These are phyloP conservation scores for Paraphaeosphaeria minitans DNA, from an alignment of 2,329 filamentous ascomycete genomes.

Conservation along the genomic window DNA sequence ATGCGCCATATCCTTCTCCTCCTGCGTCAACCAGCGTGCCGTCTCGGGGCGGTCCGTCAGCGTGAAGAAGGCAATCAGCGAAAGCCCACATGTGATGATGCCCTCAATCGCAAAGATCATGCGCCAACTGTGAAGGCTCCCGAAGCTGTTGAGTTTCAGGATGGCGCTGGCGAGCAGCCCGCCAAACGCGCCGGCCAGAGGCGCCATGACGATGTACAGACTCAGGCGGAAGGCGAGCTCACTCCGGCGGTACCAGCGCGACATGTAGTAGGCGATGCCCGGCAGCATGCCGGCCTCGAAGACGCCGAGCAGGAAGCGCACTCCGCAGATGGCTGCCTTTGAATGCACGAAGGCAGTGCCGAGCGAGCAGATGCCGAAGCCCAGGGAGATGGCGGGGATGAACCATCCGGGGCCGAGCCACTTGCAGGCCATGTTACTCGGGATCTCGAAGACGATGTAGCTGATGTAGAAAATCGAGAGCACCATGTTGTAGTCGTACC, in stretches of 20 bases:
- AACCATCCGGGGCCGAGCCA: constrained; percentile 75
- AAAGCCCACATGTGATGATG: constrained; percentile 63
- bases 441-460: constrained; percentile 67
- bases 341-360: constrained; percentile 68
- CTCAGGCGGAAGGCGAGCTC: constrained; percentile 71
- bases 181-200: constrained; percentile 72
- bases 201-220: constrained; percentile 73
- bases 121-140: constrained; percentile 63
- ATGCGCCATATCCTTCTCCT: constrained; percentile 70
- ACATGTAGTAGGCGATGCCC: constrained; percentile 75
- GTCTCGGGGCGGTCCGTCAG: constrained; percentile 72
- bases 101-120: constrained; percentile 78
- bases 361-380: constrained; percentile 68
- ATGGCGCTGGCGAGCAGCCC: constrained; percentile 68
- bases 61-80: constrained; percentile 66
- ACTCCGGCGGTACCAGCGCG: constrained; percentile 71
- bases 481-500: constrained; percentile 72
- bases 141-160: constrained; percentile 64
- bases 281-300: constrained; percentile 78
- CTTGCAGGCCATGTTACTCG: constrained; percentile 71
- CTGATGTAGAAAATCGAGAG: constrained; percentile 73
- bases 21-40: constrained; percentile 67
- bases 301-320: constrained; percentile 68
- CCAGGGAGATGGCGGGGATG: constrained; percentile 65
- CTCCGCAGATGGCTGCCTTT: constrained; percentile 59